Conservation (phyloP, 371 early-diverging fungal species). For the Coemansia sp. region DNA sequence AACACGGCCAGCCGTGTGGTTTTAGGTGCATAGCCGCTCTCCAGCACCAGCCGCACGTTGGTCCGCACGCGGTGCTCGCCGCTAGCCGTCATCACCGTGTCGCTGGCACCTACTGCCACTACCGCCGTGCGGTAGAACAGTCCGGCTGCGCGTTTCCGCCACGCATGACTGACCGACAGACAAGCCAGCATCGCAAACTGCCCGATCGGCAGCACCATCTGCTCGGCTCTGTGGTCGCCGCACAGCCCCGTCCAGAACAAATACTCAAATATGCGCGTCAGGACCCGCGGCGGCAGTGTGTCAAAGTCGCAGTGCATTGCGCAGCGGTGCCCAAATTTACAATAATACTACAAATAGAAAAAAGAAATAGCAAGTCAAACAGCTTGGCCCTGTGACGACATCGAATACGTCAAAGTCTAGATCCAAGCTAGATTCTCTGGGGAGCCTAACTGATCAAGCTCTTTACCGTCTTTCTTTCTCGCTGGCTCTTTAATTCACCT, state of each 20-base stretch:
- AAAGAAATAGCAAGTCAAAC: not conserved
- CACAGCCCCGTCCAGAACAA: slow-evolving; percentile 28
- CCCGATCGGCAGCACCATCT: slow-evolving; percentile 20
- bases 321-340: not conserved
- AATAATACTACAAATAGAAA: not conserved
- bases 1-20: slow-evolving; percentile 12
- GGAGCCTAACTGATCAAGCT: too few relatives aligned
- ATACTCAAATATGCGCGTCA: slow-evolving; percentile 27
- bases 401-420: not conserved
- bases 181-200: slow-evolving; percentile 14
- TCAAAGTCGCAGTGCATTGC: not conserved
- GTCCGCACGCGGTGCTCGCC: slow-evolving; percentile 1
- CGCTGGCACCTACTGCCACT: slow-evolving; percentile 6
- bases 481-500: not conserved
- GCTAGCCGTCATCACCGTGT: not conserved
- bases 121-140: slow-evolving; percentile 38
- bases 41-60: slow-evolving; percentile 28
- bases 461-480: too few relatives aligned
- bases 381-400: not conserved
- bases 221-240: slow-evolving; percentile 4
- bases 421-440: not conserved
- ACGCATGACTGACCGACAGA: slow-evolving; percentile 14
- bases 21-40: slow-evolving; percentile 46
- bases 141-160: slow-evolving; percentile 34
- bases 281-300: slow-evolving; percentile 15